These are phyloP conservation scores for Plasmodium knowlesi DNA, from an alignment of 169 alveolate species.

Conservation along the genomic window DNA sequence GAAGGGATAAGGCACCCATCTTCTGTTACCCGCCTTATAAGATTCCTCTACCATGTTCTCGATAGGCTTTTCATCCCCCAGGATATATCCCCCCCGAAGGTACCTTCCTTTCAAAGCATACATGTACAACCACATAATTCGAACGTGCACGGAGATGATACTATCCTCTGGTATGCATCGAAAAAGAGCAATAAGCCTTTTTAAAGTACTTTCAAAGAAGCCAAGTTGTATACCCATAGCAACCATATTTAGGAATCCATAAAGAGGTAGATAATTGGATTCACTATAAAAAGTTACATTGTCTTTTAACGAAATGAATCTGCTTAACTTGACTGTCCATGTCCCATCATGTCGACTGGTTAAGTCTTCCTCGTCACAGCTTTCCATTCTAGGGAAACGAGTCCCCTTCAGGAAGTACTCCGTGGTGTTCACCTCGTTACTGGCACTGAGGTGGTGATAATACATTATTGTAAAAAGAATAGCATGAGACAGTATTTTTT, in stretches of 20 bases:
- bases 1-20: neutral
- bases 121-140: constrained; percentile 50
- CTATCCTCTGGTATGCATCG: constrained; percentile 29
- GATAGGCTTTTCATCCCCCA: neutral
- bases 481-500: neutral
- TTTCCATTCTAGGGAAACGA: neutral
- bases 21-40: neutral
- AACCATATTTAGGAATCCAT: constrained; percentile 46
- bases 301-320: constrained; percentile 17
- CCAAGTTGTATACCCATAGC: constrained; percentile 5
- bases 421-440: neutral
- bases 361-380: neutral
- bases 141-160: constrained; percentile 47
- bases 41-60: neutral
- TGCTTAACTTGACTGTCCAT: neutral
- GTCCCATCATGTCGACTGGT: neutral
- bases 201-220: constrained; percentile 3
- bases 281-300: constrained; percentile 4
- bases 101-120: constrained; percentile 1
- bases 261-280: constrained; percentile 21
- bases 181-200: constrained; percentile 8
- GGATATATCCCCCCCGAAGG: neutral
- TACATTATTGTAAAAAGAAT: constrained; percentile 39
- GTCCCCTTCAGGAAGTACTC: neutral
- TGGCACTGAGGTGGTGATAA: constrained; percentile 4